Conservation (phyloP, 352 stramenopile species). For the Globisporangium nodosum region DNA sequence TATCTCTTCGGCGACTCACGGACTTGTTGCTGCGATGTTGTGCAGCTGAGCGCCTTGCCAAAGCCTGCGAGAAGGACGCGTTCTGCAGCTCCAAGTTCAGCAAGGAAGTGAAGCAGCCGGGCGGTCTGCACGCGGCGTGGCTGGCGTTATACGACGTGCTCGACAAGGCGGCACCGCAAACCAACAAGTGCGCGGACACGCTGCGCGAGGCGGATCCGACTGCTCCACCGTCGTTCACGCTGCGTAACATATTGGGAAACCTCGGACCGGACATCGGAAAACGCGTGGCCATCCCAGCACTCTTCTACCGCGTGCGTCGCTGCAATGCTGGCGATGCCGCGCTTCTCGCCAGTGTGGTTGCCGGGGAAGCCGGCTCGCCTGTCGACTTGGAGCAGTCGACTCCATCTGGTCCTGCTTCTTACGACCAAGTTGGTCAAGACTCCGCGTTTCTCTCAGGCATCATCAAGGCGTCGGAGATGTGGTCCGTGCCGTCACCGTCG, state of each 20-base stretch:
- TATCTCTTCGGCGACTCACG: too few relatives aligned
- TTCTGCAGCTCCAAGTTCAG: constrained; percentile 12
- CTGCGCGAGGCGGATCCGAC: background rate
- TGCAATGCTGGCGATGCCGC: background rate
- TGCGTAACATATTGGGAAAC: background rate
- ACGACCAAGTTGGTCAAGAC: background rate
- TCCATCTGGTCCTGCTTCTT: background rate
- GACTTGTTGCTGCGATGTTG: background rate
- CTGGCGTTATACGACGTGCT: background rate
- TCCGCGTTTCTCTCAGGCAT: too few relatives aligned
- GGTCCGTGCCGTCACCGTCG: too few relatives aligned
- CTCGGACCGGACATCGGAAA: background rate
- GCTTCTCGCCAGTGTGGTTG: background rate
- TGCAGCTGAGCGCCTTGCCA: background rate
- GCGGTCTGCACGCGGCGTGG: background rate
- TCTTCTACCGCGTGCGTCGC: background rate
- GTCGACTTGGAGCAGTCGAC: background rate
- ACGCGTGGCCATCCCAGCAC: background rate
- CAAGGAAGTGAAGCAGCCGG: constrained; percentile 5
- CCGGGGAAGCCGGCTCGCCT: background rate
- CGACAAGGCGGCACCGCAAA: background rate
- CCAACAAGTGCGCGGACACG: constrained; percentile 1
- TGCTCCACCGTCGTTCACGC: background rate
- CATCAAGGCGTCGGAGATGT: too few relatives aligned
- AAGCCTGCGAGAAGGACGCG: constrained; percentile 3